These are phyloP conservation scores for Talaromyces adpressus DNA, from an alignment of 495 filamentous ascomycete genomes.

Conservation along the genomic window DNA sequence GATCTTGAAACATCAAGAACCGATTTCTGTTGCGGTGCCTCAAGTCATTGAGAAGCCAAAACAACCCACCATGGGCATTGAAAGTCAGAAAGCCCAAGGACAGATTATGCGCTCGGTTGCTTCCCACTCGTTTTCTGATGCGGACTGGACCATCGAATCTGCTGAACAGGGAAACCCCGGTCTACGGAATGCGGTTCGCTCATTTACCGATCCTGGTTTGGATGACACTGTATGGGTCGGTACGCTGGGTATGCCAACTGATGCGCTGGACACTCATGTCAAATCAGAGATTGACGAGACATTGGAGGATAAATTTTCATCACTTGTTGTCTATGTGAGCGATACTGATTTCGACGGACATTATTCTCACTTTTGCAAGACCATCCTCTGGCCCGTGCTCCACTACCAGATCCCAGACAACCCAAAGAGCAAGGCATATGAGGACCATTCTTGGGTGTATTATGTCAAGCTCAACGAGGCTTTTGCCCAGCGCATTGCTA, in stretches of 20 bases:
- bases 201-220: constrained; percentile 52
- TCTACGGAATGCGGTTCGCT: constrained; percentile 72
- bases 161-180: constrained; percentile 84
- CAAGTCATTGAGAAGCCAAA: neutral
- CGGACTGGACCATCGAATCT: constrained; percentile 68
- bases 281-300: constrained; percentile 70
- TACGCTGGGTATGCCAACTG: constrained; percentile 82
- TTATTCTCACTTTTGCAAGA: constrained; percentile 83
- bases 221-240: constrained; percentile 74
- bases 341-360: constrained; percentile 84
- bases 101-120: neutral
- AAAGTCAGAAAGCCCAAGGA: constrained; percentile 2
- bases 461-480: constrained; percentile 81
- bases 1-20: constrained; percentile 60
- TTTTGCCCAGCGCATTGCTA: constrained; percentile 76
- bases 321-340: constrained; percentile 68
- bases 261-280: constrained; percentile 60
- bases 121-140: constrained; percentile 45
- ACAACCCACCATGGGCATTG: neutral
- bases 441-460: constrained; percentile 90
- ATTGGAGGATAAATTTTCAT: constrained; percentile 68
- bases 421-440: constrained; percentile 89
- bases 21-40: constrained; percentile 13
- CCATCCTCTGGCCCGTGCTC: constrained; percentile 79
- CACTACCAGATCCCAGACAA: constrained; percentile 93